Conservation (phyloP, 345 rosid genomes). For the Eutrema yunnanense region DNA sequence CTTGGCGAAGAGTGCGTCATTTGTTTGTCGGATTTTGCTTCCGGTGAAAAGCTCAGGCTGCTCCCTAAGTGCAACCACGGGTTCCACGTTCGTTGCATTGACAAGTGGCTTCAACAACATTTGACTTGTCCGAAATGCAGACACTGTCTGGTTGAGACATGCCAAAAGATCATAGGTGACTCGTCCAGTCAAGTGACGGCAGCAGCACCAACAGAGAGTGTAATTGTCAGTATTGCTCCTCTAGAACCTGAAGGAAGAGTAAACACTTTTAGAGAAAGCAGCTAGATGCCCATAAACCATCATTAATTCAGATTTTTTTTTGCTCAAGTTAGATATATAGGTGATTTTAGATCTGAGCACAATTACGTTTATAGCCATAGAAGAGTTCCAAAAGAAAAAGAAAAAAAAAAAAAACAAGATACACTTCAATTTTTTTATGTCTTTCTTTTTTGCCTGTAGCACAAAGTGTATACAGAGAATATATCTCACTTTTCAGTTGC, state of each 20-base stretch:
- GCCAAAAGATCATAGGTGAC: constrained; percentile 28
- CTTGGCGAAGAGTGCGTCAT: constrained; percentile 50
- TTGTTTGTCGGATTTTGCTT: constrained; percentile 43
- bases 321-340: background rate
- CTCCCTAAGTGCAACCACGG: constrained; percentile 70
- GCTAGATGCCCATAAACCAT: background rate
- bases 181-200: background rate
- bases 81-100: constrained; percentile 58
- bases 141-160: constrained; percentile 33
- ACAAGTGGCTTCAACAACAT: constrained; percentile 60
- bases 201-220: constrained; percentile 7
- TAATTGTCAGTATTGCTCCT: constrained; percentile 24
- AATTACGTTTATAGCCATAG: background rate
- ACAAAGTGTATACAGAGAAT: constrained; percentile 19
- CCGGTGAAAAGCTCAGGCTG: constrained; percentile 40
- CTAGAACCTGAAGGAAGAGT: constrained; percentile 34
- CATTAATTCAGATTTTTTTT: background rate
- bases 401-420: background rate
- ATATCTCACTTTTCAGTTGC: background rate
- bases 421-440: background rate
- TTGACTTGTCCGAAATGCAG: constrained; percentile 68
- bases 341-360: constrained; percentile 1
- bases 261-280: constrained; percentile 21
- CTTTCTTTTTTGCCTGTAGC: constrained; percentile 2
- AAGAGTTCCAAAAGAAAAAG: background rate